phyloP scores from a whole-genome alignment of 164 flowering plant species.

The Berberis thunbergii region DNA sequence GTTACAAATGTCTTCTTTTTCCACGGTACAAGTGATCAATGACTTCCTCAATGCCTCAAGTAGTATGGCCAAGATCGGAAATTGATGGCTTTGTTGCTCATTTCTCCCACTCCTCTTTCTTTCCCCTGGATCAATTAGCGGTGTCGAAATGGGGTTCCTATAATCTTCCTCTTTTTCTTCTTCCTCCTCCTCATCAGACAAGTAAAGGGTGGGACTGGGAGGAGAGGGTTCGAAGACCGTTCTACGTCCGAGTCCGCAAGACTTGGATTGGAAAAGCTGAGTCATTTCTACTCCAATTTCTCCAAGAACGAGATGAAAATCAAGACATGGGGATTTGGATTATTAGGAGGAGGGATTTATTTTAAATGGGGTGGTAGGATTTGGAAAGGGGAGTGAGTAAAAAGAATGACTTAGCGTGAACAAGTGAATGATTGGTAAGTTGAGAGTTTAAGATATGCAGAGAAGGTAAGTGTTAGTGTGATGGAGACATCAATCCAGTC shows the following conservation, averaged over 20 bases:
- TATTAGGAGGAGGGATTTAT: not conserved
- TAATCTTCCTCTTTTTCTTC: constrained; percentile 14
- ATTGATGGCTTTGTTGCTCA: constrained; percentile 18
- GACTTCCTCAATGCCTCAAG: constrained; percentile 70
- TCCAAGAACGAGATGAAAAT: not conserved
- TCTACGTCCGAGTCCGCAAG: constrained; percentile 28
- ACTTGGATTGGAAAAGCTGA: constrained; percentile 58
- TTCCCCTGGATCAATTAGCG: constrained; percentile 25
- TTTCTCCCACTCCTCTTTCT: constrained; percentile 8
- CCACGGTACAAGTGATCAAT: constrained; percentile 67
- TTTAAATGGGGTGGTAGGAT: too few species aligned
- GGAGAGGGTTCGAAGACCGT: constrained; percentile 18
- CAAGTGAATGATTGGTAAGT: too few species aligned
- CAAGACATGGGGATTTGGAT: not conserved
- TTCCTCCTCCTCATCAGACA: constrained; percentile 13
- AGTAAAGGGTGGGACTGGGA: constrained; percentile 9
- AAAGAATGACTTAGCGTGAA: too few species aligned
- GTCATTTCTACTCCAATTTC: constrained; percentile 26
- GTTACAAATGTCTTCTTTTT: constrained; percentile 36
- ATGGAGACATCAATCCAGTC: too few species aligned
- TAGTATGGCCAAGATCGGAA: constrained; percentile 43
- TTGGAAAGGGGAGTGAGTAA: too few species aligned
- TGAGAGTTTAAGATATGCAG: too few species aligned
- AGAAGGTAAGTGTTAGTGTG: too few species aligned
- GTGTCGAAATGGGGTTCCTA: constrained; percentile 32